phyloP scores from a whole-genome alignment of 164 flowering plant species.

The Magnolia changhungtana region DNA sequence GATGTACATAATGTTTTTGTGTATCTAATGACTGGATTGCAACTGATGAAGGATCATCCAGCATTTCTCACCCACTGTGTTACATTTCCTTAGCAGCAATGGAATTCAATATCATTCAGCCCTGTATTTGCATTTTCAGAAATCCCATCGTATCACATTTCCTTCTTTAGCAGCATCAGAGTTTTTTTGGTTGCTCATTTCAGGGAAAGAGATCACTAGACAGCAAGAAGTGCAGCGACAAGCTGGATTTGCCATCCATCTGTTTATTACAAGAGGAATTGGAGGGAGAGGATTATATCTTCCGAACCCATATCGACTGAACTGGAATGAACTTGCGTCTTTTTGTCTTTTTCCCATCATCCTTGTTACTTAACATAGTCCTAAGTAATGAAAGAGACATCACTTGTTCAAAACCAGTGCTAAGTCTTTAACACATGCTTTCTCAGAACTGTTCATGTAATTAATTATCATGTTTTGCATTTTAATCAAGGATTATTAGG shows the following conservation, averaged over 20 bases:
- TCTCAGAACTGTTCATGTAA: not conserved
- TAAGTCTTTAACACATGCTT: not conserved
- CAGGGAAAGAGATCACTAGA: slow-evolving; percentile 54
- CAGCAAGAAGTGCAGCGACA: slow-evolving; percentile 16
- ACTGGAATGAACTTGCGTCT: slow-evolving; percentile 5
- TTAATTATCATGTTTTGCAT: not conserved
- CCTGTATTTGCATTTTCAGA: no score
- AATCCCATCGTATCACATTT: not conserved
- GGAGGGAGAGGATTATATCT: slow-evolving; percentile 73
- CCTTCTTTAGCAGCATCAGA: not conserved
- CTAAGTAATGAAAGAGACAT: not conserved
- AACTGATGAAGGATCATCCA: no score
- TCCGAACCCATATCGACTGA: slow-evolving; percentile 62
- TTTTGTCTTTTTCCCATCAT: no score
- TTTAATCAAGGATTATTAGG: not conserved
- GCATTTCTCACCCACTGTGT: no score
- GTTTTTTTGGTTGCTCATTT: not conserved
- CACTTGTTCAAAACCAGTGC: not conserved
- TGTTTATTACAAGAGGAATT: slow-evolving; percentile 66
- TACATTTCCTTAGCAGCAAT: no score
- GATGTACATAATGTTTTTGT: no score
- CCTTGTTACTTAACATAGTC: not conserved
- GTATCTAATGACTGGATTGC: no score
- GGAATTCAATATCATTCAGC: no score
- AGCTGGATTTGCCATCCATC: slow-evolving; percentile 31